Base-by-base conservation (phyloP, 805 yeast genomes). In the Kazachstania psychrophila region DNA sequence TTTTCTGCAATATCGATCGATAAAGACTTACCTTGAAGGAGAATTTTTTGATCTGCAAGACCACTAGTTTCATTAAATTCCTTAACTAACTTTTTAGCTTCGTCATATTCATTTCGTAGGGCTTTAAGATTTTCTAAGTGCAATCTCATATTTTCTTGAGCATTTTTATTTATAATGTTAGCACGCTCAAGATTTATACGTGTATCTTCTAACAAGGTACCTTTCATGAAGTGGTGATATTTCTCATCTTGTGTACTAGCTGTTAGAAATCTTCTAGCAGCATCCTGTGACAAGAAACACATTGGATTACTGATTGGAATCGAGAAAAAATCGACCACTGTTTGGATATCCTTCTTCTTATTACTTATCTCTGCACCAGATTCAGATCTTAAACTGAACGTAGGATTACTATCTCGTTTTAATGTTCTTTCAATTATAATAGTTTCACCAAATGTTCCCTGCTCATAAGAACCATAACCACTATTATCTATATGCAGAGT, bases 201-300 rank as follows among this genome's bases (percentile, higher is more conserved):
- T n/a, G 80, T 75, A 30, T 78, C 83, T 38, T 77, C 78, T 33
- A 82, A 69, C 48, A 78, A 68, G 2, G 94, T 77, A 24, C 95
- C 96, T 36, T 73, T 72, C 83, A 81, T 79, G 54, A 89, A 85
- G 52, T 74, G 78, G 12, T 69, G 68, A 56, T 77, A 92, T 58
- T 87, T 84, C 33, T 73, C 79, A 24, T 67, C 68, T 41, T 84
- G 81, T 4, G 84, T 70, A 4, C 92, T 75, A 23, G 79, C 74
- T 1, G 94, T 81, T 43, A 92, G 62, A 53, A 92, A 92, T 12
- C 88, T 81, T 46, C 95, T 74, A 2, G 99, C 97, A 42, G 79
- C 83, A 48, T 92, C 96, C 57, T 92, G 99, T 1, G 95, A 85
- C 34, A 92, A 66, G 51, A 92, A 83, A 2, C 95, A 83, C 73